phyloP scores from a whole-genome alignment of 768 basidiomycete species.

The Suillus weaverae region DNA sequence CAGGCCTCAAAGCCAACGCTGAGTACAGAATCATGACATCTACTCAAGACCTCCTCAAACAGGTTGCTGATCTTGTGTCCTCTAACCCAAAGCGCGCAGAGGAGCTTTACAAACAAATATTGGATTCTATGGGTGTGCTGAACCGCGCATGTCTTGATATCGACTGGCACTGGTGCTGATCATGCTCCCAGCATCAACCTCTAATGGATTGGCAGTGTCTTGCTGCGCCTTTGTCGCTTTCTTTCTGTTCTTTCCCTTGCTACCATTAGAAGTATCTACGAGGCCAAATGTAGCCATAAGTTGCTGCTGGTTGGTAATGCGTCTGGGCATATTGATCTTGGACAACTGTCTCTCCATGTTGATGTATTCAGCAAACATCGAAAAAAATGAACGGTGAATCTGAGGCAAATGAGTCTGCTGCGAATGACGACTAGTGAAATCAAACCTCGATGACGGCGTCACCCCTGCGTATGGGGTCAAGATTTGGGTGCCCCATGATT shows the following conservation, averaged over 20 bases:
- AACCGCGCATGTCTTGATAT: neutral
- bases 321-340: no score
- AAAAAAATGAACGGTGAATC: no score
- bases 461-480: no score
- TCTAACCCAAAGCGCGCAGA: slow-evolving; percentile 65
- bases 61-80: slow-evolving; percentile 50
- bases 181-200: slow-evolving; percentile 25
- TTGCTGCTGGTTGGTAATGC: neutral
- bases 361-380: no score
- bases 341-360: no score
- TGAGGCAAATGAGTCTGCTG: no score
- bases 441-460: no score
- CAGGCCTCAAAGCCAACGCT: neutral
- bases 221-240: neutral
- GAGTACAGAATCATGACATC: slow-evolving; percentile 21
- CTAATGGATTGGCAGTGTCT: slow-evolving; percentile 32
- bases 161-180: neutral
- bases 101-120: slow-evolving; percentile 69
- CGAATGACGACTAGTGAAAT: no score
- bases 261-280: neutral
- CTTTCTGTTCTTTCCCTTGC: neutral
- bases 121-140: slow-evolving; percentile 40
- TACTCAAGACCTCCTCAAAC: slow-evolving; percentile 29
- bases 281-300: neutral
- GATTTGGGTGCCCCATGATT: no score